Percentiles rank a stretch among this genome's conserved stretches.
Evolutionary conservation across 768 basidiomycete genomes (phyloP).

Genomic region (Lyophyllum shimeji): DNA sequence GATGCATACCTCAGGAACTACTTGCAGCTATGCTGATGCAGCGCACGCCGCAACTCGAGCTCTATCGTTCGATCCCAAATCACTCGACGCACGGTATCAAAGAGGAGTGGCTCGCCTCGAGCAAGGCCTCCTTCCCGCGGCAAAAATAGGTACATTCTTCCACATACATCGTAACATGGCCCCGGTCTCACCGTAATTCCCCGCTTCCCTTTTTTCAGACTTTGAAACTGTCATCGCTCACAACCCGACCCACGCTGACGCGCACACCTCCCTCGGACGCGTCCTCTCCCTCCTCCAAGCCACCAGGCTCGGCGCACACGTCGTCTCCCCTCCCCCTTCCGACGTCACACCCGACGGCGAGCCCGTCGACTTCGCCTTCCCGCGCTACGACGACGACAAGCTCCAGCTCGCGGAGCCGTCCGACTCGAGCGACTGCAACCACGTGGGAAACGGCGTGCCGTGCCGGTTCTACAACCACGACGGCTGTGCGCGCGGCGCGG

Average conservation of each 20-base stretch:
- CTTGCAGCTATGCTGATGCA: conserved; percentile 17
- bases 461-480: conserved; percentile 60
- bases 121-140: conserved; percentile 19
- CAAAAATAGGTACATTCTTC: conserved; percentile 25
- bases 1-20: not conserved
- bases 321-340: conserved; percentile 5
- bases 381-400: conserved; percentile 31
- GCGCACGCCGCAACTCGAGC: conserved; percentile 22
- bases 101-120: conserved; percentile 22
- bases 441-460: conserved; percentile 49
- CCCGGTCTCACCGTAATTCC: too few species aligned
- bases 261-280: conserved; percentile 25
- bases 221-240: conserved; percentile 34
- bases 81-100: conserved; percentile 17
- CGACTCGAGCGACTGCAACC: conserved; percentile 55
- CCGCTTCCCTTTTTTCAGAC: conserved; percentile 19
- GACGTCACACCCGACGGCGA: conserved; percentile 9
- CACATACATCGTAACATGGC: not conserved
- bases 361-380: conserved; percentile 32
- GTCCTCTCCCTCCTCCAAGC: conserved; percentile 11
- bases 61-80: conserved; percentile 22
- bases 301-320: conserved; percentile 11
- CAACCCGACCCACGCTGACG: conserved; percentile 27
- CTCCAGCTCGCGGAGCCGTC: conserved; percentile 42
- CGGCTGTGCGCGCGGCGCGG: conserved; percentile 41